Evolutionary conservation across 2,329 filamentous ascomycete species (phyloP), one percentile per base, ranked within the genome.

Genomic region (Fusarium sp.): DNA sequence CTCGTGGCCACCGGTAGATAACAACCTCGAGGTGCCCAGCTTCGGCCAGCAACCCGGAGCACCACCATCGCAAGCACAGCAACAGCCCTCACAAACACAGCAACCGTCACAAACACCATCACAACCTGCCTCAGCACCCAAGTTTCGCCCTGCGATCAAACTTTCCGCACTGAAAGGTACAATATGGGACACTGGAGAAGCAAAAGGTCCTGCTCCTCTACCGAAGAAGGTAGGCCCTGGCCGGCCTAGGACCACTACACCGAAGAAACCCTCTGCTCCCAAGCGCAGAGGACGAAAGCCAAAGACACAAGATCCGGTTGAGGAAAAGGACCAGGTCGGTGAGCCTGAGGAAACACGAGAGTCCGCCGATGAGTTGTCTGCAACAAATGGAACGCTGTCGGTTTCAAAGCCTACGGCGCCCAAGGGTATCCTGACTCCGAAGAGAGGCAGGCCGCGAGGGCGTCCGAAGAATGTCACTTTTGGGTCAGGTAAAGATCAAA

Each of bases 401-500:
- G 64, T 62, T 26, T 62, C 60, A n/a, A 69, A 66, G 14, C 47
- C 73, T 19, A 67, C 76, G 8, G 40, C 21, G n/a, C 81, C 85
- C 11, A 89, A 85, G 73, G 82, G 87, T 9, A 90, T 90, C 57
- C 74, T 89, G 42, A 85, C 86, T 4, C 87, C 88, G 19, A 87
- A 84, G 75, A 83, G 81, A 61, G 78, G 72, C 77, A 81, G 72
- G 67, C 79, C 51, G 24, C 76, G 76, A 19, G 75, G 76, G 19
- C 81, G 77, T n/a, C 62, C 62, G 15, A 90, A 90, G 76, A 89
- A 78, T 66, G 88, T 90, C 15, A 84, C 82, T 1, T 90, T 90
- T 70, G 80, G 74, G 2, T 46, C 69, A 34, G 73, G 76, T 1
- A 56, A 69, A 26, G 69, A 84, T 17, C 68, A 73, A 42, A 80